Percentiles rank a stretch among this genome's conserved stretches.
phyloP scores from a whole-genome alignment of 768 basidiomycete genomes.

The Suillus occidentalis region DNA sequence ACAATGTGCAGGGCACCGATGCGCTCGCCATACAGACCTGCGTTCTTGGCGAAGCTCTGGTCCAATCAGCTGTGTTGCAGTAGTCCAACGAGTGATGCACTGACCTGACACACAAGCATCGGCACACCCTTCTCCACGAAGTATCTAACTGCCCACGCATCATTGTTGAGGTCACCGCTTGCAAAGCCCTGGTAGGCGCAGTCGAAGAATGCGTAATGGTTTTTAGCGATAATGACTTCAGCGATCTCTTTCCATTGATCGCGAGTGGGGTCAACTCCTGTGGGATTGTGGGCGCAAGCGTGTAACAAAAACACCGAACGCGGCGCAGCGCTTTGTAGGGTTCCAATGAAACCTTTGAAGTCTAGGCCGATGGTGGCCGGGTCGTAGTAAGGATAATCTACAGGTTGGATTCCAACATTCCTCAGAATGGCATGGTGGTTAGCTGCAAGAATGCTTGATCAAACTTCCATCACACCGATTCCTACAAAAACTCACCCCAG shows the following conservation, averaged over 20 bases:
- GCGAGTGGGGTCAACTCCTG: conserved; percentile 88
- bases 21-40: conserved; percentile 92
- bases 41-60: conserved; percentile 97
- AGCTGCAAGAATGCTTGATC: conserved; percentile 39
- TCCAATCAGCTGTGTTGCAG: conserved; percentile 34
- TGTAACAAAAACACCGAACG: conserved; percentile 89
- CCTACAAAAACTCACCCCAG: conserved; percentile 58
- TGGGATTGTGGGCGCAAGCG: conserved; percentile 96
- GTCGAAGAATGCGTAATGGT: conserved; percentile 92
- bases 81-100: conserved; percentile 42
- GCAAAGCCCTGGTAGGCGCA: conserved; percentile 98
- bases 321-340: conserved; percentile 62
- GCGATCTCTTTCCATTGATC: conserved; percentile 86
- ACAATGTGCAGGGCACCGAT: conserved; percentile 65
- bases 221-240: conserved; percentile 64
- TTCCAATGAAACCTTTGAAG: conserved; percentile 61
- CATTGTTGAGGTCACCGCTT: conserved; percentile 88
- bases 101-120: conserved; percentile 85
- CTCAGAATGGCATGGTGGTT: conserved; percentile 91
- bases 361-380: conserved; percentile 87
- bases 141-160: conserved; percentile 90
- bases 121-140: conserved; percentile 78
- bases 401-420: conserved; percentile 85
- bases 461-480: conserved; percentile 2
- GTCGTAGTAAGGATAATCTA: conserved; percentile 94